Base-by-base conservation (phyloP, 768 basidiomycete species). In the Cystofilobasidium macerans region DNA sequence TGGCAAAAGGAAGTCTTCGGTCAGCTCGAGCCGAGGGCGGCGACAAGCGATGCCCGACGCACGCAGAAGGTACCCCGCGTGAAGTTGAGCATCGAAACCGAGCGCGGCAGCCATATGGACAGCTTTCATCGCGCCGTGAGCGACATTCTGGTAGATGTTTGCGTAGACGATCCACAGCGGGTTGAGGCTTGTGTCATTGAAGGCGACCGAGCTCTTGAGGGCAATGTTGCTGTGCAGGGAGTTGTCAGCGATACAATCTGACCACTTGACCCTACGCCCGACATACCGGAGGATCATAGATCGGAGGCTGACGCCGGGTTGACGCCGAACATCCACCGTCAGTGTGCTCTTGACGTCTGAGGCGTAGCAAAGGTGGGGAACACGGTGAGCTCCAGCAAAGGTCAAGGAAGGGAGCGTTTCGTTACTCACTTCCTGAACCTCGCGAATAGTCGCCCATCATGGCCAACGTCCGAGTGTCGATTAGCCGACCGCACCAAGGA, bases 401-500 rank as follows among this genome's bases (percentile, higher is more conserved):
- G 54, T n/a, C 22, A 8, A 18, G 42, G 26, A 20, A 35, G 26
- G 59, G 24, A 36, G n/a, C n/a, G n/a, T n/a, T n/a, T n/a, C n/a
- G n/a, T n/a, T n/a, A 59, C 82, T 68, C 71, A 87, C 89, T 82
- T 8, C 77, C 81, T 30, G 80, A 76, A 72, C 85, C 88, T 69
- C 90, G 82, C 3, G 81, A 77, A 72, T 89, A 89, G 73, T 97
- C 92, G 1, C 82, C 83, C 13, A 85, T 81, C 30, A 98, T 80
- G 13, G 89, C 88, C 38, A 99, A 79, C 70, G 85, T 82, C 26
- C 73, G 76, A 79, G 84, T 87, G 71, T 91, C 77, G 71, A 99
- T 87, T 61, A 85, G 72, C 69, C 86, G 82, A 2, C 93, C 95
- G 77, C 95, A 99, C 87, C 92, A 99, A 1, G 90, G 86, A 74